Evolutionary conservation across 352 stramenopile species (phyloP).

Genomic region (Aphanomyces invadans): DNA sequence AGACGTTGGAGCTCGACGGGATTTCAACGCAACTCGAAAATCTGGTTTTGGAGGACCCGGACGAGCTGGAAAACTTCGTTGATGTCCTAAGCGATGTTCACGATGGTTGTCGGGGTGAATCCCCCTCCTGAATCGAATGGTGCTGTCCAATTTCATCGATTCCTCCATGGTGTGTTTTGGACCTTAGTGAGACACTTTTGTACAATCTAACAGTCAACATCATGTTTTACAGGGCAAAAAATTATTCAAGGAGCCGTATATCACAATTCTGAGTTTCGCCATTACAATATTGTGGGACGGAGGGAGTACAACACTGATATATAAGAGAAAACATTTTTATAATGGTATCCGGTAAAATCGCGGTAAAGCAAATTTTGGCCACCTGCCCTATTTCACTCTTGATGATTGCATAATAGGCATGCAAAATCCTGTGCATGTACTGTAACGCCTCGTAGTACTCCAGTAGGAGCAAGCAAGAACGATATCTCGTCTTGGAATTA

Average conservation of each 20-base stretch:
- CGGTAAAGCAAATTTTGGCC: too few relatives aligned
- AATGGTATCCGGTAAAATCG: too few relatives aligned
- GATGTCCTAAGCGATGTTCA: not conserved
- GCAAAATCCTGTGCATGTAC: too few relatives aligned
- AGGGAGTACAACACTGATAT: too few relatives aligned
- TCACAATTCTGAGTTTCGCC: not conserved
- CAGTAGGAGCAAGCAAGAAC: too few relatives aligned
- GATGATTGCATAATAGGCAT: too few relatives aligned
- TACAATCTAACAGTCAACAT: not conserved
- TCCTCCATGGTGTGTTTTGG: not conserved
- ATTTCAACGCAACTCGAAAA: not conserved
- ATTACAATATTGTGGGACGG: constrained; percentile 1
- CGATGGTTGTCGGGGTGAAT: not conserved
- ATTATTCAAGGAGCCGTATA: not conserved
- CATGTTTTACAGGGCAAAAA: not conserved
- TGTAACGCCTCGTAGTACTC: too few relatives aligned
- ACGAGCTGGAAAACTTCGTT: not conserved
- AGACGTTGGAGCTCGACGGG: not conserved
- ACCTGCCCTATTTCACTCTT: too few relatives aligned
- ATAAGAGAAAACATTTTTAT: too few relatives aligned
- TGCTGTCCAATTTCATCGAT: not conserved
- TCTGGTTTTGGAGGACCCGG: not conserved
- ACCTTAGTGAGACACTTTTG: not conserved
- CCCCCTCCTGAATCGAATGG: constrained; percentile 4
- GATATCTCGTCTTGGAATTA: too few relatives aligned